phyloP scores from a whole-genome alignment of 1,284 basidiomycete genomes.

The Tilletia walkeri region DNA sequence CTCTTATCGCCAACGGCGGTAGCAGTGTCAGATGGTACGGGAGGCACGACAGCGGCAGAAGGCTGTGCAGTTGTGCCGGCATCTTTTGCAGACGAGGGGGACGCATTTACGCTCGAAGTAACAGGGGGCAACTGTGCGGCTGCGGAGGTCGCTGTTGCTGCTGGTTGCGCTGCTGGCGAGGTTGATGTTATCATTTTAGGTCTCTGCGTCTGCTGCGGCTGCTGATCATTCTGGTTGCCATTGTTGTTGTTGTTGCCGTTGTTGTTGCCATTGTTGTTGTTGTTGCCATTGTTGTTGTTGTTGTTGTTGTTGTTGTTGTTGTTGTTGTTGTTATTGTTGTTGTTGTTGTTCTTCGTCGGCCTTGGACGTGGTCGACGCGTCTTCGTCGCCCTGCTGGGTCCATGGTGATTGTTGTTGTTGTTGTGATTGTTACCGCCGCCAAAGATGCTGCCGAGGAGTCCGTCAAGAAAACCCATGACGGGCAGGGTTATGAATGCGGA shows the following conservation, averaged over 20 bases:
- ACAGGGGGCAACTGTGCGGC: too few species aligned
- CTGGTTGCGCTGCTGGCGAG: background rate
- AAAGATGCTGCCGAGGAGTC: too few species aligned
- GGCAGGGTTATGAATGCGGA: too few species aligned
- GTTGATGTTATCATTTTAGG: background rate
- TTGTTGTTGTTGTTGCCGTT: background rate
- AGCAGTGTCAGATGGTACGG: background rate
- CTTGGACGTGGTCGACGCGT: too few species aligned
- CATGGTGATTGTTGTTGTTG: background rate
- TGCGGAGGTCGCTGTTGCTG: background rate
- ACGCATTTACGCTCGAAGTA: background rate
- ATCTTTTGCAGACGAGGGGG: background rate
- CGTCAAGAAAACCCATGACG: too few species aligned
- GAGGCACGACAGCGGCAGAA: background rate
- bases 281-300: slow-evolving; percentile 17
- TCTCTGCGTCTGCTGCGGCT: background rate
- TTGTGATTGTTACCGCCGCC: background rate
- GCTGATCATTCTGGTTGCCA: background rate
- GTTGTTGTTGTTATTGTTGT: slow-evolving; percentile 7
- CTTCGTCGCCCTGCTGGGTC: too few species aligned
- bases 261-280: background rate
- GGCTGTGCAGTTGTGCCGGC: too few species aligned
- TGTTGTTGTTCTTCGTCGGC: background rate
- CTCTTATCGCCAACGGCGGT: background rate
- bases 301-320: background rate